These are phyloP conservation scores for Aurifilum marmelostoma DNA, from an alignment of 2,329 filamentous ascomycete species.

Conservation along the genomic window DNA sequence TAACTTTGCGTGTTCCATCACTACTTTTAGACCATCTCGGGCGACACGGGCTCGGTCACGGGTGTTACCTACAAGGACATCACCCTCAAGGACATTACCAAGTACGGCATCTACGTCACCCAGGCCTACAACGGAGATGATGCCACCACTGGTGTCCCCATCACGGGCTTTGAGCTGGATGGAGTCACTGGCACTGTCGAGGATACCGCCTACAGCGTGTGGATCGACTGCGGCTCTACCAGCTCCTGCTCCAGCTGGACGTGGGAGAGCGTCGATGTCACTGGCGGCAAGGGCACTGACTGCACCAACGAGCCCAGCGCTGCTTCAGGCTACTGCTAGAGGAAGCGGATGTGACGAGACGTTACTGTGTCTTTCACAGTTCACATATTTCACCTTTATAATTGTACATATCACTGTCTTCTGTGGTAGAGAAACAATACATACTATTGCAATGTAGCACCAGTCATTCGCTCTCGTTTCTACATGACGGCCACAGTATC, in stretches of 20 bases:
- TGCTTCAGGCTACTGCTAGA: constrained; percentile 3
- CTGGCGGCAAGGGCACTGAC: constrained; percentile 6
- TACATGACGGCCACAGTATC: too few species aligned
- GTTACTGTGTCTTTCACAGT: too few species aligned
- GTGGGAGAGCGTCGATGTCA: background rate
- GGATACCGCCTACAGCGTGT: background rate
- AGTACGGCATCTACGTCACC: constrained; percentile 16
- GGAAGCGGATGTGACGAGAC: too few species aligned
- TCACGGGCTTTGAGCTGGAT: constrained; percentile 7
- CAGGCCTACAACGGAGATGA: constrained; percentile 15
- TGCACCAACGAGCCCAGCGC: constrained; percentile 4
- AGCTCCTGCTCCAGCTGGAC: constrained; percentile 11
- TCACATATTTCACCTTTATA: background rate
- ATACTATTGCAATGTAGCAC: background rate
- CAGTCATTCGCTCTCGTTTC: too few species aligned
- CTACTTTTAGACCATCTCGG: constrained; percentile 38
- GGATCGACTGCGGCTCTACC: constrained; percentile 5
- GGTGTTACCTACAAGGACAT: constrained; percentile 18
- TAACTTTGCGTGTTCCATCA: constrained; percentile 44
- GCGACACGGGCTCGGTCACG: constrained; percentile 15
- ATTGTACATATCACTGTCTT: background rate
- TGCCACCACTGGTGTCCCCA: constrained; percentile 16
- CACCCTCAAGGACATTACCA: constrained; percentile 9
- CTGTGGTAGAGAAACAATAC: background rate
- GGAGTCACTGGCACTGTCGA: constrained; percentile 5